These are phyloP conservation scores for Cutaneotrichosporon sp. DNA, from an alignment of 1,284 basidiomycete species.

Conservation along the genomic window DNA sequence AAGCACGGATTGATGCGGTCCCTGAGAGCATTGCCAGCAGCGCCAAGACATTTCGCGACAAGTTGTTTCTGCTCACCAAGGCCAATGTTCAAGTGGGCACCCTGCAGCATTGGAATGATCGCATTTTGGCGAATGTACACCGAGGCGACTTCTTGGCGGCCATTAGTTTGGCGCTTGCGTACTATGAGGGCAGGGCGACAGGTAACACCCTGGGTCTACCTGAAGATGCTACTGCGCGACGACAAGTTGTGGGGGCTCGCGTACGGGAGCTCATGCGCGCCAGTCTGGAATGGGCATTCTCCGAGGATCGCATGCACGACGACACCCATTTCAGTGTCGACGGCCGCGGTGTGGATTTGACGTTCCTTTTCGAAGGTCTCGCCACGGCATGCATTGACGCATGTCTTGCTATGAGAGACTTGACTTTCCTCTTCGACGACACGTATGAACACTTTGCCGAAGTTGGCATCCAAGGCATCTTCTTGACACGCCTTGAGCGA, in stretches of 20 bases:
- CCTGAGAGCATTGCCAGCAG: conserved; percentile 58
- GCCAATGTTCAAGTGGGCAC: conserved; percentile 72
- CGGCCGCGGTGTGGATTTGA: conserved; percentile 86
- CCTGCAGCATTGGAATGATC: conserved; percentile 91
- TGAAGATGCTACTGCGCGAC: conserved; percentile 56
- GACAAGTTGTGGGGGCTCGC: conserved; percentile 65
- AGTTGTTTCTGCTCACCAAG: conserved; percentile 69
- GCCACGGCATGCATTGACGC: conserved; percentile 76
- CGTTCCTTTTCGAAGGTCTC: conserved; percentile 79
- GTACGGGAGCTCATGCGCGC: conserved; percentile 79
- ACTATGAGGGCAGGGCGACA: conserved; percentile 74
- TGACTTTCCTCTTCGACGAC: conserved; percentile 85
- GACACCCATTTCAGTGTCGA: conserved; percentile 74
- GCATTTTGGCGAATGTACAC: conserved; percentile 76
- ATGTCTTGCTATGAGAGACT: conserved; percentile 72
- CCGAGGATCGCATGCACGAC: conserved; percentile 87
- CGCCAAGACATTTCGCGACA: conserved; percentile 76
- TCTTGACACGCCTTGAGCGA: conserved; percentile 73
- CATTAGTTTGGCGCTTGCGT: conserved; percentile 76
- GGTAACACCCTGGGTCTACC: conserved; percentile 88
- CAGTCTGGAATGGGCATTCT: conserved; percentile 84
- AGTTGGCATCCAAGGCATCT: conserved; percentile 80
- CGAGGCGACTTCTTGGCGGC: conserved; percentile 83
- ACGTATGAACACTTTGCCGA: conserved; percentile 85
- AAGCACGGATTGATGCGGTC: conserved; percentile 4